Conservation (phyloP, 345 rosid genomes). For the Odontarrhena argentea region DNA sequence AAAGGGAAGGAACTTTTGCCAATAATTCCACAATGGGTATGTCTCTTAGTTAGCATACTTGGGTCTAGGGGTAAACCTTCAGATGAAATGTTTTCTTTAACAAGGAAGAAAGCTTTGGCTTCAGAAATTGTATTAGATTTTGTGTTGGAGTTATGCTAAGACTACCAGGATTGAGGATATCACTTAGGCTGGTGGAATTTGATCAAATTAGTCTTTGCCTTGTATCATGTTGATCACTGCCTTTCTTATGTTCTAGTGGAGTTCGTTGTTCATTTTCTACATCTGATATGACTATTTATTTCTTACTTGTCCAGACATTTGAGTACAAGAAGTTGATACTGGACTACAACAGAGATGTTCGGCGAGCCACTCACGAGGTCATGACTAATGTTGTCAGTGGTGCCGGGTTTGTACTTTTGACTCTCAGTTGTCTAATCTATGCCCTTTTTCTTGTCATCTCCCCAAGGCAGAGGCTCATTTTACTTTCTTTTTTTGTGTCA, state of each 20-base stretch:
- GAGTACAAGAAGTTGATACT: slow-evolving; percentile 85
- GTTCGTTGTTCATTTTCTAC: neutral
- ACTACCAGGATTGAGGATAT: slow-evolving; percentile 3
- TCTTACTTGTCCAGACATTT: slow-evolving; percentile 56
- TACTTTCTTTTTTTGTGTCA: slow-evolving; percentile 17
- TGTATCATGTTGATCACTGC: slow-evolving; percentile 11
- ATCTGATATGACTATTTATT: slow-evolving; percentile 10
- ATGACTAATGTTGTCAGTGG: slow-evolving; percentile 74
- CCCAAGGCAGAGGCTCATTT: slow-evolving; percentile 10
- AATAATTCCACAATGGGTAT: slow-evolving; percentile 92
- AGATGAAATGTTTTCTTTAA: neutral
- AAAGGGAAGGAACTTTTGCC: slow-evolving; percentile 66
- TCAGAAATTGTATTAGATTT: slow-evolving; percentile 1
- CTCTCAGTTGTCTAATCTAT: slow-evolving; percentile 19
- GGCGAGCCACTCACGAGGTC: slow-evolving; percentile 84
- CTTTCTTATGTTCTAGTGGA: slow-evolving; percentile 17
- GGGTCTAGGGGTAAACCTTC: neutral
- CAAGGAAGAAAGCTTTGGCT: slow-evolving; percentile 13
- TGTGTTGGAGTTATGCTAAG: slow-evolving; percentile 7
- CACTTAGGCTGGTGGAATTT: slow-evolving; percentile 8
- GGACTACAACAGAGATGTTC: slow-evolving; percentile 94
- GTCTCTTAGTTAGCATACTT: slow-evolving; percentile 22
- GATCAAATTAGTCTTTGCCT: slow-evolving; percentile 3
- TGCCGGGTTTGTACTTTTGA: slow-evolving; percentile 66
- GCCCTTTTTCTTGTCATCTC: neutral